phyloP scores from a whole-genome alignment of 2,329 filamentous ascomycete species.

The Lachnellula suecica region DNA sequence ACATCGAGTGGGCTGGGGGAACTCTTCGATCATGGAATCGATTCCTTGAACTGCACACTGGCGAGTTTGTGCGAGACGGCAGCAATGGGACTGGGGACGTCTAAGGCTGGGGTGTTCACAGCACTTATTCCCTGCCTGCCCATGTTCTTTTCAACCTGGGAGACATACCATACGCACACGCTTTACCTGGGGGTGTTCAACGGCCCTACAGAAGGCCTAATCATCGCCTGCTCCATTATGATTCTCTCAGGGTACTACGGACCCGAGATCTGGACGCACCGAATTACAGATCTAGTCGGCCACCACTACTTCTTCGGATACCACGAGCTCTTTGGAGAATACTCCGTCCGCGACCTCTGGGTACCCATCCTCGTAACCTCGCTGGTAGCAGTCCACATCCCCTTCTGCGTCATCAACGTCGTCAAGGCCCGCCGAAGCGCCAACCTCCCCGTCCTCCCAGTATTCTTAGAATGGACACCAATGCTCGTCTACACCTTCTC shows the following conservation, averaged over 20 bases:
- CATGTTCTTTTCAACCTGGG: conserved; percentile 99
- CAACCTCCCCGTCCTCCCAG: conserved; percentile 72
- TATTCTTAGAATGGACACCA: conserved; percentile 92
- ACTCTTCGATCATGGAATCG: conserved; percentile 97
- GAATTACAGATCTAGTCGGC: conserved; percentile 69
- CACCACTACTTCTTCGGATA: conserved; percentile 51
- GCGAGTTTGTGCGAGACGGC: conserved; percentile 88
- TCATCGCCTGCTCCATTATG: conserved; percentile 87
- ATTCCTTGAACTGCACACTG: conserved; percentile 95
- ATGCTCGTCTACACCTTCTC: conserved; percentile 78
- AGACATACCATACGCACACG: conserved; percentile 98
- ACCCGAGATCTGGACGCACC: conserved; percentile 80
- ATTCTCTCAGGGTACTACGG: conserved; percentile 83
- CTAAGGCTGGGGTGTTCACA: conserved; percentile 84
- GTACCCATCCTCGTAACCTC: conserved; percentile 66
- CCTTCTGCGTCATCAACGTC: conserved; percentile 88
- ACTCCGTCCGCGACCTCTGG: conserved; percentile 87
- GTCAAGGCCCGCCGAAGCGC: conserved; percentile 70
- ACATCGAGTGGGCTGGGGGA: conserved; percentile 94
- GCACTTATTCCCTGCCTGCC: conserved; percentile 87
- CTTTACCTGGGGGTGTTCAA: conserved; percentile 96
- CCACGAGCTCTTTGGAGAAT: conserved; percentile 62
- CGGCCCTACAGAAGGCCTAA: conserved; percentile 90
- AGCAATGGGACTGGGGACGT: conserved; percentile 87
- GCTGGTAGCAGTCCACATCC: conserved; percentile 73